Conservation (phyloP, 2,329 filamentous ascomycete genomes). For the Fusarium caatingaense region DNA sequence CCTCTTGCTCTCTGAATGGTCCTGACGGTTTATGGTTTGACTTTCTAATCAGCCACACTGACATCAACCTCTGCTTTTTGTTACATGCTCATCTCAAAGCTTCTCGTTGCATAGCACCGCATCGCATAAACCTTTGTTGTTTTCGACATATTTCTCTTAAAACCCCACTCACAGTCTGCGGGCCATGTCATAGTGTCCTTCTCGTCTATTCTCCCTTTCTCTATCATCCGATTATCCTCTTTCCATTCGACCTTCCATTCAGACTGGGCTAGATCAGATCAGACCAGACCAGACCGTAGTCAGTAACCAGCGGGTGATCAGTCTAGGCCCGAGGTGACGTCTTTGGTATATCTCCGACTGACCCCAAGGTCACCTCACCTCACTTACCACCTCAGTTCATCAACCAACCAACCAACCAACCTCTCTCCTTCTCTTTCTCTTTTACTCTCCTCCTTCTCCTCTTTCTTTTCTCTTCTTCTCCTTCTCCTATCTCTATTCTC, state of each 20-base stretch:
- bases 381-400: slow-evolving; percentile 39
- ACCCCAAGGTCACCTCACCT: slow-evolving; percentile 40
- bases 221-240: slow-evolving; percentile 3
- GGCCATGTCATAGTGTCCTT: slow-evolving; percentile 14
- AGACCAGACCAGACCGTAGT: background rate
- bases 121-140: slow-evolving; percentile 7
- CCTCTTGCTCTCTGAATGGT: slow-evolving; percentile 1
- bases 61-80: slow-evolving; percentile 27
- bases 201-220: background rate
- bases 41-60: slow-evolving; percentile 34
- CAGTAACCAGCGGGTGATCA: slow-evolving; percentile 23
- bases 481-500: background rate
- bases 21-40: background rate
- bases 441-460: slow-evolving; percentile 21
- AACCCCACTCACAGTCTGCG: background rate
- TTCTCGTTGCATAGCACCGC: slow-evolving; percentile 19
- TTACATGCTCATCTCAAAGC: slow-evolving; percentile 7
- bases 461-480: slow-evolving; percentile 1
- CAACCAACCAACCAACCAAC: slow-evolving; percentile 8
- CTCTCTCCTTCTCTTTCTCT: slow-evolving; percentile 10
- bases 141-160: slow-evolving; percentile 11
- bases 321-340: slow-evolving; percentile 38
- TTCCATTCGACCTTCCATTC: slow-evolving; percentile 6
- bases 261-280: background rate
- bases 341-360: slow-evolving; percentile 42